Evolutionary conservation across 805 yeast genomes (phyloP).

Genomic region (Wilhelminamyces savonicus): DNA sequence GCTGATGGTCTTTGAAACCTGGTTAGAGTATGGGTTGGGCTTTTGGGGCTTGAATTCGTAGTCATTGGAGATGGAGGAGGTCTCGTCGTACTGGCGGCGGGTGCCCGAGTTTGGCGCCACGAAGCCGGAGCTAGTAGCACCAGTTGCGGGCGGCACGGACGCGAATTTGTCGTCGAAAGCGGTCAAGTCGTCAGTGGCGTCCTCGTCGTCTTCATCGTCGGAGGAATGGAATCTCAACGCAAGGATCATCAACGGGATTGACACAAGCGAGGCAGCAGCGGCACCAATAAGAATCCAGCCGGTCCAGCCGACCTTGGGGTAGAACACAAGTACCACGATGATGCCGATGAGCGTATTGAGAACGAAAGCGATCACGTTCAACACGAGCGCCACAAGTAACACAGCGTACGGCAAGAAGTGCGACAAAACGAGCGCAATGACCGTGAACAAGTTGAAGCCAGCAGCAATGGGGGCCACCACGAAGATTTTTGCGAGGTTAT

Average conservation of each 20-base stretch:
- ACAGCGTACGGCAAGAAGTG: slow-evolving; percentile 18
- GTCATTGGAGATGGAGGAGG: slow-evolving; percentile 17
- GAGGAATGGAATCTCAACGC: slow-evolving; percentile 21
- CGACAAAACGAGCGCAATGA: slow-evolving; percentile 17
- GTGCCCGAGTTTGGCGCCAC: too few relatives aligned
- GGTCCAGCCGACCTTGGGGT: slow-evolving; percentile 65
- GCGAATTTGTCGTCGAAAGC: slow-evolving; percentile 16
- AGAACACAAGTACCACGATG: slow-evolving; percentile 50
- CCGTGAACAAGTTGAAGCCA: slow-evolving; percentile 45
- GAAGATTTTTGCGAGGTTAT: slow-evolving; percentile 46
- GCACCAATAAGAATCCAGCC: slow-evolving; percentile 68
- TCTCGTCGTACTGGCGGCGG: slow-evolving; percentile 7
- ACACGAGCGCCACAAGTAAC: slow-evolving; percentile 35
- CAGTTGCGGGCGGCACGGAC: slow-evolving; percentile 3
- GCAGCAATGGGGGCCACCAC: slow-evolving; percentile 64
- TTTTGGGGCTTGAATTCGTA: slow-evolving; percentile 14
- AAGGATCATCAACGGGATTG: slow-evolving; percentile 43
- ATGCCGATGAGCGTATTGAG: slow-evolving; percentile 51
- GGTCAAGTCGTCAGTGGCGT: slow-evolving; percentile 6
- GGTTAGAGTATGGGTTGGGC: not conserved
- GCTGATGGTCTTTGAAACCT: not conserved
- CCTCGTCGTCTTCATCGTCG: slow-evolving; percentile 9
- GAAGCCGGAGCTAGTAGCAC: slow-evolving; percentile 2
- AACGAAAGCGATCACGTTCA: slow-evolving; percentile 45
- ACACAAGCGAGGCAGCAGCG: slow-evolving; percentile 48